Percentiles rank a stretch among this genome's conserved stretches.
phyloP scores from a whole-genome alignment of 2,329 filamentous ascomycete species.

The Fusarium nelsonii region DNA sequence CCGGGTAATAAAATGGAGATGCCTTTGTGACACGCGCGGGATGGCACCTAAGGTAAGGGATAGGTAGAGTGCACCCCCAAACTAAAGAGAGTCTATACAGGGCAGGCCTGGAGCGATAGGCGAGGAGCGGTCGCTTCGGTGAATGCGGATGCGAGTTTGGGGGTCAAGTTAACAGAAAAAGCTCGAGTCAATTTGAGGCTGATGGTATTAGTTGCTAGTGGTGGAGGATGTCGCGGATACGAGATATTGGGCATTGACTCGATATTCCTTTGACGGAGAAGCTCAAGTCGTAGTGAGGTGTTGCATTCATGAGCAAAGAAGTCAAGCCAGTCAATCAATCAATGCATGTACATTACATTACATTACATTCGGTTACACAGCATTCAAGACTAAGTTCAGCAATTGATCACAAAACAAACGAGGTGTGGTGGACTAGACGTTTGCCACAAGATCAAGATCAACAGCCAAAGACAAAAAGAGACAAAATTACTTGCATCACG shows the following conservation, averaged over 20 bases:
- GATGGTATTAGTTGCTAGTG: not conserved
- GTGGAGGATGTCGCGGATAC: constrained; percentile 3
- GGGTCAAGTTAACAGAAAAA: not conserved
- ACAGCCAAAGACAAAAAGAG: not conserved
- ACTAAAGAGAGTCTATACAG: not conserved
- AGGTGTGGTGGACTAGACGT: not conserved
- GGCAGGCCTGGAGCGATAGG: constrained; percentile 34
- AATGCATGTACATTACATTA: not conserved
- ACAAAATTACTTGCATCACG: not conserved
- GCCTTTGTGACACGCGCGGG: not conserved
- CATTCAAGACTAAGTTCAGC: too few relatives aligned
- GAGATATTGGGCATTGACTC: not conserved
- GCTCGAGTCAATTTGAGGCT: constrained; percentile 25
- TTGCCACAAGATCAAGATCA: not conserved
- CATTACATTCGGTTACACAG: not conserved
- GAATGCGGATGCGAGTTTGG: constrained; percentile 12
- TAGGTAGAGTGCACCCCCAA: not conserved
- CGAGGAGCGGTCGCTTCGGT: constrained; percentile 34
- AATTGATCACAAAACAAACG: not conserved
- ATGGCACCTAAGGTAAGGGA: not conserved
- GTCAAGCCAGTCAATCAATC: not conserved
- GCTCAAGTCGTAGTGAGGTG: not conserved
- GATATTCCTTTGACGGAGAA: constrained; percentile 9
- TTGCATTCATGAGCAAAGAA: not conserved
- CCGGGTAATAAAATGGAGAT: constrained; percentile 16